Conservation (phyloP, 306 rosid genomes). For the Lithocarpus polystachyus region DNA sequence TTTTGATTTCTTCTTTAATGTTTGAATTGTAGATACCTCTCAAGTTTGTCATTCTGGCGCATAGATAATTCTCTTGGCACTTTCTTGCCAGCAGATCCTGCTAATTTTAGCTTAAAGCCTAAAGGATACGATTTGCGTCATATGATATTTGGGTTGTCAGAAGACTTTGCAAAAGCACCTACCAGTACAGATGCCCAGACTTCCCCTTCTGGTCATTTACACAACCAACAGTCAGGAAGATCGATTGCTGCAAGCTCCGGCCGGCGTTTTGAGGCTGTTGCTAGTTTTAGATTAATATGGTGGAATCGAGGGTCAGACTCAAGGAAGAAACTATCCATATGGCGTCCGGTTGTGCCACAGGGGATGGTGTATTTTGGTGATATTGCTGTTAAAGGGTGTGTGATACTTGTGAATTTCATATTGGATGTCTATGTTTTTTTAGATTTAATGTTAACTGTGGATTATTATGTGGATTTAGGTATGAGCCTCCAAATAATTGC, state of each 20-base stretch:
- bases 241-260: conserved; percentile 48
- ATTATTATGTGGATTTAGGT: conserved; percentile 44
- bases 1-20: background rate
- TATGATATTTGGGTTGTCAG: conserved; percentile 63
- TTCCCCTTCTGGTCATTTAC: conserved; percentile 35
- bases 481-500: conserved; percentile 88
- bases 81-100: conserved; percentile 82
- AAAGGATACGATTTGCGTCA: conserved; percentile 75
- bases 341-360: conserved; percentile 87
- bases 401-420: conserved; percentile 13
- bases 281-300: conserved; percentile 83
- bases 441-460: conserved; percentile 11
- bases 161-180: conserved; percentile 35
- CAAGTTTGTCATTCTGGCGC: conserved; percentile 77
- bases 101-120: conserved; percentile 43
- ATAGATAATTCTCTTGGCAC: conserved; percentile 88
- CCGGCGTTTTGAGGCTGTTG: conserved; percentile 70
- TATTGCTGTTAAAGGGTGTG: conserved; percentile 76
- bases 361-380: conserved; percentile 92
- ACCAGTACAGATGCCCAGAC: conserved; percentile 35
- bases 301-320: conserved; percentile 80
- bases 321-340: conserved; percentile 72
- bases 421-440: conserved; percentile 3
- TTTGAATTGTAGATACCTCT: conserved; percentile 49
- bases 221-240: conserved; percentile 39